phyloP scores from a whole-genome alignment of 2,329 filamentous ascomycete species.

The Epichloe glyceriae region DNA sequence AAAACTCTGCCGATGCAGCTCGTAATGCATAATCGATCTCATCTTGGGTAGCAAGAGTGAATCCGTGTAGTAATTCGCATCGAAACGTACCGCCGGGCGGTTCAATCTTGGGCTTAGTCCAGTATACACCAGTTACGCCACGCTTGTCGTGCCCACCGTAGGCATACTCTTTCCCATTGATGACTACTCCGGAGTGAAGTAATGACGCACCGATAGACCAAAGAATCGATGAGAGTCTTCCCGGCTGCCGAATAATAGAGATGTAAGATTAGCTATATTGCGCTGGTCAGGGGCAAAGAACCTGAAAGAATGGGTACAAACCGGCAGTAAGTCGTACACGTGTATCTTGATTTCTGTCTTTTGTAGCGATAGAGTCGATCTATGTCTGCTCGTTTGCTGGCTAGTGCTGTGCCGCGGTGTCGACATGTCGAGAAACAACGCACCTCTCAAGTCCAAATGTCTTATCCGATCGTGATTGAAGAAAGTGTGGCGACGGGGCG shows the following conservation, averaged over 20 bases:
- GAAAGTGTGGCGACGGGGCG: no score
- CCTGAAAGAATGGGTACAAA: constrained; percentile 22
- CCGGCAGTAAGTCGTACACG: constrained; percentile 64
- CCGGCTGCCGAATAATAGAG: constrained; percentile 37
- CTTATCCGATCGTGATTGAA: not conserved
- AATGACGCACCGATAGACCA: constrained; percentile 69
- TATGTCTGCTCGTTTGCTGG: constrained; percentile 29
- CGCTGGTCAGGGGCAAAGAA: not conserved
- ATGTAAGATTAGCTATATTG: not conserved
- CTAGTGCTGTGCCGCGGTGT: constrained; percentile 14
- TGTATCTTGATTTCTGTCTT: constrained; percentile 66
- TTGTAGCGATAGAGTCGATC: constrained; percentile 54
- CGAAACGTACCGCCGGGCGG: constrained; percentile 69
- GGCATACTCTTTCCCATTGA: constrained; percentile 69
- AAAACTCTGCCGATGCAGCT: constrained; percentile 56
- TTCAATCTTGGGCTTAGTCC: constrained; percentile 58
- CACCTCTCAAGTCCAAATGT: not conserved
- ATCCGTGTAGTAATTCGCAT: constrained; percentile 64
- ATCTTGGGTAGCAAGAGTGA: constrained; percentile 53
- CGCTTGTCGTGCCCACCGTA: constrained; percentile 68
- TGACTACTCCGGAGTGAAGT: constrained; percentile 71
- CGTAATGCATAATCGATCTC: constrained; percentile 62
- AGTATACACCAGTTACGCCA: constrained; percentile 68
- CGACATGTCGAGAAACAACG: constrained; percentile 12
- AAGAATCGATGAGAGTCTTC: constrained; percentile 59